Conservation (phyloP, 495 filamentous ascomycete species). For the Aspergillus asperescens region DNA sequence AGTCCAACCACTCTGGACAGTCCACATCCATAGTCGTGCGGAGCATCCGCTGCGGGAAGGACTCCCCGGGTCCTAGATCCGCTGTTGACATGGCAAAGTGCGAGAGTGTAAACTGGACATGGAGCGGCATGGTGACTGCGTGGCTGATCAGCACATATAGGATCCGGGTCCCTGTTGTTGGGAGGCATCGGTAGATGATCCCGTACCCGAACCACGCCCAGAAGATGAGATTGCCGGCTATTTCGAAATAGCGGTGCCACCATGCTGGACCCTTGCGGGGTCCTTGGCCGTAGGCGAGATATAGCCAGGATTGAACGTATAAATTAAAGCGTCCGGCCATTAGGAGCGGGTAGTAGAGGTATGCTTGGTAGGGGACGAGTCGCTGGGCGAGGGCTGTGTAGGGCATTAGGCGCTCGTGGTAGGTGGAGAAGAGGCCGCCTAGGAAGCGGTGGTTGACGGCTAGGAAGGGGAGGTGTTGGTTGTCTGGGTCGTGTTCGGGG, state of each 20-base stretch:
- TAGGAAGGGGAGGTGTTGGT: slow-evolving; percentile 93
- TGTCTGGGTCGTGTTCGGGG: slow-evolving; percentile 96
- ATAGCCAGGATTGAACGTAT: slow-evolving; percentile 76
- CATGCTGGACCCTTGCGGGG: slow-evolving; percentile 64
- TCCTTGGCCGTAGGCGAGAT: slow-evolving; percentile 66
- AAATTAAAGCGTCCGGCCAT: slow-evolving; percentile 85
- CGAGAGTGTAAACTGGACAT: slow-evolving; percentile 92
- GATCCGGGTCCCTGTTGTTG: slow-evolving; percentile 62
- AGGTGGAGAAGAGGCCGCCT: slow-evolving; percentile 68
- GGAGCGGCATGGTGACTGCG: slow-evolving; percentile 78
- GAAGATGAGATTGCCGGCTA: slow-evolving; percentile 80
- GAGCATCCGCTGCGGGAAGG: slow-evolving; percentile 93
- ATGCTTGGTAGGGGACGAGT: slow-evolving; percentile 69
- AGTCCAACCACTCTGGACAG: slow-evolving; percentile 91
- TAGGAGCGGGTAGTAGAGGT: slow-evolving; percentile 79
- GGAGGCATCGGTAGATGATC: slow-evolving; percentile 72
- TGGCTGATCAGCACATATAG: slow-evolving; percentile 81
- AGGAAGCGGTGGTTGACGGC: slow-evolving; percentile 87
- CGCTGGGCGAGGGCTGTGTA: slow-evolving; percentile 72
- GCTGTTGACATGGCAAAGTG: slow-evolving; percentile 97
- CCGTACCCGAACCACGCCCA: slow-evolving; percentile 93
- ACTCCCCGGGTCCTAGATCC: slow-evolving; percentile 79
- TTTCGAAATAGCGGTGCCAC: slow-evolving; percentile 85
- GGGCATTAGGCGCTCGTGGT: slow-evolving; percentile 80
- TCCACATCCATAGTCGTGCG: slow-evolving; percentile 97